phyloP scores from a whole-genome alignment of 2,329 filamentous ascomycete species.

The Stemphylium beticola region DNA sequence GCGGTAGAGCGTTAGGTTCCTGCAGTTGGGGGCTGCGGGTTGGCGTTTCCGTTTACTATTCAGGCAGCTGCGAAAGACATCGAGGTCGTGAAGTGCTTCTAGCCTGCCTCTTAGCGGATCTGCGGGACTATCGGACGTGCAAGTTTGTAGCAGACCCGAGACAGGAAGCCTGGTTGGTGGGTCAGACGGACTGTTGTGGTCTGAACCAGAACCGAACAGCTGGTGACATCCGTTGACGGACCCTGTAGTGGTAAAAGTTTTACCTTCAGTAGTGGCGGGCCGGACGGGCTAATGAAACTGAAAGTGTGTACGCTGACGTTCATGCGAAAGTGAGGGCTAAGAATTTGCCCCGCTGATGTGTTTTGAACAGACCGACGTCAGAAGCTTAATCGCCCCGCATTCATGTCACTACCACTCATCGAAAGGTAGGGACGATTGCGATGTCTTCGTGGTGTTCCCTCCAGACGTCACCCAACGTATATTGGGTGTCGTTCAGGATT shows the following conservation, averaged over 20 bases:
- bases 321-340: neutral
- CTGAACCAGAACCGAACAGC: neutral
- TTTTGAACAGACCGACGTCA: neutral
- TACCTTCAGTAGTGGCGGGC: neutral
- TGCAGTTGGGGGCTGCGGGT: neutral
- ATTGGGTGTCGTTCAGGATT: neutral
- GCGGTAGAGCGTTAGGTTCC: neutral
- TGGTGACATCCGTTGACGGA: slow-evolving; percentile 1
- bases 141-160: slow-evolving; percentile 1
- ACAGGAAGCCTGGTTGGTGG: slow-evolving; percentile 8
- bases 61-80: neutral
- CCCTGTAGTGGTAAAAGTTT: neutral
- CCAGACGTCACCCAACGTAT: neutral
- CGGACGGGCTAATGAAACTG: neutral
- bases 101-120: neutral
- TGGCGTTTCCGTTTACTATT: neutral
- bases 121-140: neutral
- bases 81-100: neutral
- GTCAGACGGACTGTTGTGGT: neutral
- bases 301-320: neutral
- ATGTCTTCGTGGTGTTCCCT: neutral
- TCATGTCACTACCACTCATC: neutral
- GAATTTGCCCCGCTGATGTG: neutral
- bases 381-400: neutral
- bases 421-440: neutral